These are phyloP conservation scores for Aureobasidium sp. DNA, from an alignment of 2,329 filamentous ascomycete genomes.

Conservation along the genomic window DNA sequence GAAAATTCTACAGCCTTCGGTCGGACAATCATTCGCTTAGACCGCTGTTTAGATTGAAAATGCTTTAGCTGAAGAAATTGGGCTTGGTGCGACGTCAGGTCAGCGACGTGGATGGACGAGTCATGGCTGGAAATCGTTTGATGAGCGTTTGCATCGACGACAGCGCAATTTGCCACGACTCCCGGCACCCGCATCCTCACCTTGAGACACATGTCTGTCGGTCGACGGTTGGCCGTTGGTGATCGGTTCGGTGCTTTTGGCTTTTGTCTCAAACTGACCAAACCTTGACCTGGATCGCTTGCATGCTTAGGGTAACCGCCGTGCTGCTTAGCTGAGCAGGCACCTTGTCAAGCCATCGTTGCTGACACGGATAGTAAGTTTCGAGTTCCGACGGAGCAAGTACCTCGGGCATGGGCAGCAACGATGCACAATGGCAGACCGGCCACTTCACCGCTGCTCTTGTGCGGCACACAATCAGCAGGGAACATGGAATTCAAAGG, in stretches of 20 bases:
- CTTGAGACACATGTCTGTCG: slow-evolving; percentile 10
- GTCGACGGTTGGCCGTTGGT: neutral
- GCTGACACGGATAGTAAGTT: neutral
- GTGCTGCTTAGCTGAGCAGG: slow-evolving; percentile 9
- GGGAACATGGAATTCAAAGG: slow-evolving; percentile 2
- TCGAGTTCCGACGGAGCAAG: neutral
- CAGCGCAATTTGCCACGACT: slow-evolving; percentile 11
- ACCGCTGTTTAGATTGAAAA: slow-evolving; percentile 4
- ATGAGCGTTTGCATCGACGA: slow-evolving; percentile 7
- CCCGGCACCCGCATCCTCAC: slow-evolving; percentile 1
- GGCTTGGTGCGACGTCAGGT: slow-evolving; percentile 3
- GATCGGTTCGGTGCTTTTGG: slow-evolving; percentile 9
- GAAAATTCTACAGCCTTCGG: slow-evolving; percentile 5
- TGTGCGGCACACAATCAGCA: slow-evolving; percentile 7
- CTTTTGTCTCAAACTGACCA: slow-evolving; percentile 9
- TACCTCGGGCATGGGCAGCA: neutral
- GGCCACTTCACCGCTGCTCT: neutral
- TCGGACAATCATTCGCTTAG: slow-evolving; percentile 8
- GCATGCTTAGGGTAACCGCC: neutral
- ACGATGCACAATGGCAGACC: neutral
- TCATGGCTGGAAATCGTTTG: slow-evolving; percentile 4
- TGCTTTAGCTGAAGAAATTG: slow-evolving; percentile 10
- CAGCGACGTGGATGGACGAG: neutral
- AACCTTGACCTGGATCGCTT: slow-evolving; percentile 10
- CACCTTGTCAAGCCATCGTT: neutral